These are phyloP conservation scores for Fusarium sp. DNA, from an alignment of 2,329 filamentous ascomycete genomes.

Conservation along the genomic window DNA sequence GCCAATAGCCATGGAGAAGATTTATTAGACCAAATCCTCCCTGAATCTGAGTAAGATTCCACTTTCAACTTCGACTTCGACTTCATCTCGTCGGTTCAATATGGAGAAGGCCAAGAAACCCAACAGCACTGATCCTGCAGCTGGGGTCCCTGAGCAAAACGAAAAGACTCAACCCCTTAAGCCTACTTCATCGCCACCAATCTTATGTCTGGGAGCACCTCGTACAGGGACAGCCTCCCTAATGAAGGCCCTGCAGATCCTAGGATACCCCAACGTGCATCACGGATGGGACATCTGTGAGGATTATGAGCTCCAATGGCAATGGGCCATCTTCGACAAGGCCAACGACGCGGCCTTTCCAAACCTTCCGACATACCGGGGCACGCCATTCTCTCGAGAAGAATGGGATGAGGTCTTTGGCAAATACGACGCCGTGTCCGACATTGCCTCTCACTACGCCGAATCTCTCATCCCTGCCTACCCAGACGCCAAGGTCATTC, in stretches of 20 bases:
- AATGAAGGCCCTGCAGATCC: conserved; percentile 21
- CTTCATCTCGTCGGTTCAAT: background rate
- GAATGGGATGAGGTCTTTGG: conserved; percentile 43
- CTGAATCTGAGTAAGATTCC: background rate
- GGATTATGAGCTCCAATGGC: conserved; percentile 8
- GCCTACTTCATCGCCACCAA: background rate
- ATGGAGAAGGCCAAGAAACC: background rate
- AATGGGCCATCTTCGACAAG: conserved; percentile 24
- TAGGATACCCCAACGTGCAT: conserved; percentile 24
- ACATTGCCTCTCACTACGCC: conserved; percentile 38
- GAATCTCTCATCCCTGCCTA: conserved; percentile 42
- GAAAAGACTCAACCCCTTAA: background rate
- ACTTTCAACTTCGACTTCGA: background rate
- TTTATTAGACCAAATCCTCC: background rate
- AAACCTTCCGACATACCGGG: conserved; percentile 29
- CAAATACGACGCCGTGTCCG: conserved; percentile 40
- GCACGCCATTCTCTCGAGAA: conserved; percentile 20
- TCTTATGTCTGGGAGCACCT: conserved; percentile 14
- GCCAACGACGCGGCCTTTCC: conserved; percentile 24
- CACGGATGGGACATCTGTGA: conserved; percentile 28
- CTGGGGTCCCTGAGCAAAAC: background rate
- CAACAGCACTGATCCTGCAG: background rate
- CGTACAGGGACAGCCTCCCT: conserved; percentile 33
- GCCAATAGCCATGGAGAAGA: background rate
- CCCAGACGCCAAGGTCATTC: conserved; percentile 44